phyloP scores from a whole-genome alignment of 2,329 filamentous ascomycete genomes.

The Aspergillus novofumigatus region DNA sequence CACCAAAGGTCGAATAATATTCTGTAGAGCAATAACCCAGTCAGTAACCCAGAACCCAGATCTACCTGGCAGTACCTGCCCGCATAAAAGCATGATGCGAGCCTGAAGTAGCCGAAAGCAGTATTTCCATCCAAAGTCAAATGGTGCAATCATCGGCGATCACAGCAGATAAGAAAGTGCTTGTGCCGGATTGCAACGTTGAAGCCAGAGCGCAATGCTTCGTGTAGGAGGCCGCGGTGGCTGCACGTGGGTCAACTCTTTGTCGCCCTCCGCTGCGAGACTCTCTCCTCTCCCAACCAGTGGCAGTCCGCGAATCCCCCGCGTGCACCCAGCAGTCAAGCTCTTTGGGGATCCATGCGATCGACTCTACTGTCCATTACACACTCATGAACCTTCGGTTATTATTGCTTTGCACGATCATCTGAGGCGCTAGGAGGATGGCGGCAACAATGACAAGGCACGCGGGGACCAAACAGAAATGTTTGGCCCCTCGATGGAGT shows the following conservation, averaged over 20 bases:
- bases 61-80: too few relatives aligned
- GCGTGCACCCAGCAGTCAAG: slow-evolving; percentile 7
- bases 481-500: not conserved
- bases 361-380: not conserved
- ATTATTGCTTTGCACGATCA: not conserved
- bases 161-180: not conserved
- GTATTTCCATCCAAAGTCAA: not conserved
- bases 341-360: slow-evolving; percentile 3
- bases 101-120: not conserved
- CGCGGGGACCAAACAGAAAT: not conserved
- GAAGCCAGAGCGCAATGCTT: not conserved
- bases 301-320: slow-evolving; percentile 4
- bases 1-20: not conserved
- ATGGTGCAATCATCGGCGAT: not conserved
- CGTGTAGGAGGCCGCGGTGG: slow-evolving; percentile 1
- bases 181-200: too few relatives aligned
- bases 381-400: not conserved
- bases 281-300: not conserved
- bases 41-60: too few relatives aligned
- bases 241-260: slow-evolving; percentile 7
- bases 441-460: slow-evolving; percentile 1
- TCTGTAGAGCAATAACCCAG: not conserved
- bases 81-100: not conserved
- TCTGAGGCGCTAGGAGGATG: not conserved
- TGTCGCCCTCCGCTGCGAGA: not conserved